Evolutionary conservation across 2,329 filamentous ascomycete genomes (phyloP).

Genomic region (Volutella citrinella): DNA sequence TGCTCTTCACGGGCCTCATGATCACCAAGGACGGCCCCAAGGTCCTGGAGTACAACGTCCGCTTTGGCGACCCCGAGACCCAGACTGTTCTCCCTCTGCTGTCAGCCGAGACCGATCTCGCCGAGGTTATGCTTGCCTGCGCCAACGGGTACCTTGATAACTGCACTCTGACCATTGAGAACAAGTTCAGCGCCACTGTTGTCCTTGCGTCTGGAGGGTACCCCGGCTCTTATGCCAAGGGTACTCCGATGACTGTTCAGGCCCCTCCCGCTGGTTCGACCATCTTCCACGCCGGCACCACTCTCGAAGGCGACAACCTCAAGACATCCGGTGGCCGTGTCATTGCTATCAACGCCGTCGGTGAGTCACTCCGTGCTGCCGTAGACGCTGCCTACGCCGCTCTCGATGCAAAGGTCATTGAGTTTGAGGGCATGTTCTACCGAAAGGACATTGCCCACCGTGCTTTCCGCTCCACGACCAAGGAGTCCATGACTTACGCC

Average conservation of each 20-base stretch:
- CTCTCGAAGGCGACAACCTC: constrained; percentile 59
- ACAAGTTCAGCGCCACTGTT: constrained; percentile 80
- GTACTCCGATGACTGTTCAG: constrained; percentile 55
- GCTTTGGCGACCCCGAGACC: constrained; percentile 89
- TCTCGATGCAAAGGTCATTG: constrained; percentile 63
- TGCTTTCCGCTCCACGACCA: constrained; percentile 51
- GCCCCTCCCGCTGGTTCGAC: constrained; percentile 47
- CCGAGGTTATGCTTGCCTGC: constrained; percentile 84
- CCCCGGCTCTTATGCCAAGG: constrained; percentile 81
- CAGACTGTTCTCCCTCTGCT: constrained; percentile 82
- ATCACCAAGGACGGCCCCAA: constrained; percentile 78
- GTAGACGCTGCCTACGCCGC: constrained; percentile 86
- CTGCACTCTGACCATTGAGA: constrained; percentile 64
- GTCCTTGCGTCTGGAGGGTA: constrained; percentile 94
- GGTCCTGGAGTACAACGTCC: constrained; percentile 88
- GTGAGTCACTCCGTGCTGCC: constrained; percentile 71
- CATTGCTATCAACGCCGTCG: constrained; percentile 83
- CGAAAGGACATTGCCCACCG: constrained; percentile 89
- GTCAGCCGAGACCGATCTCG: constrained; percentile 75
- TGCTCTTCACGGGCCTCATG: constrained; percentile 91
- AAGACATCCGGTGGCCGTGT: constrained; percentile 84
- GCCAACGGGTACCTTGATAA: constrained; percentile 70
- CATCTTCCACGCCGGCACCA: constrained; percentile 93
- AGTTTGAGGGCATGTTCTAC: constrained; percentile 88
- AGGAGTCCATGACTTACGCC: constrained; percentile 77